Base-by-base conservation (phyloP, 73 alveolate species). In the Paramecium sexaurelia region DNA sequence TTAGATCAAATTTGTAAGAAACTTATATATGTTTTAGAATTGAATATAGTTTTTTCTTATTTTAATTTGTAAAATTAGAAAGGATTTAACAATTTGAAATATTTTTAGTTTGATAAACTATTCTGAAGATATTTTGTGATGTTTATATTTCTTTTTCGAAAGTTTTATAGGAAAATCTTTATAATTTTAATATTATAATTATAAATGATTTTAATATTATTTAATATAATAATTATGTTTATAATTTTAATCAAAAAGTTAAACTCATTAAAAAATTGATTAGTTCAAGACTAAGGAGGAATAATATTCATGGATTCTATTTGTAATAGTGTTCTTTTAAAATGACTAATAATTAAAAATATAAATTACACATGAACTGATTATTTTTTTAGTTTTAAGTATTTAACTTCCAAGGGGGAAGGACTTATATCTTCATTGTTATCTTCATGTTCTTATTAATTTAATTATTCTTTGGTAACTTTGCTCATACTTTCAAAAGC, bases 241-340 rank as follows among this genome's bases (percentile, higher is more conserved):
- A 10, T 15, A 51, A 29, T 51, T 51, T 17, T 15, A 51, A 17
- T 17, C 6, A 51, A 17, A 51, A 17, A 51, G 67, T 51, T 51
- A 7, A 51, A 51, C 17, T 61, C 83, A 61, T 15, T 61, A 32
- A 5, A 32, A 5, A 17, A 61, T 32, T 61, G 26, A 61, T 61
- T 61, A 61, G 26, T 11, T 61, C 47, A 61, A 29, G 83, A 61
- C 43, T 61, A 8, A 29, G 83, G 83, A 61, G 83, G 83, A 26
- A 61, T 41, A 32, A 61, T 61, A 61, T 61, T 61, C 83, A 61
- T 61, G 3, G 83, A 61, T 9, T 61, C 83, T 61, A 61, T 8
- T 29, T 61, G 26, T 32, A 61, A 32, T 61, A 61, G 43, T 11
- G 83, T 61, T 29, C 83, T 26, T 61, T 61, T 61, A 61, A 61